phyloP scores from a whole-genome alignment of 208 protist genomes.

The Trypanosoma conorhini region DNA sequence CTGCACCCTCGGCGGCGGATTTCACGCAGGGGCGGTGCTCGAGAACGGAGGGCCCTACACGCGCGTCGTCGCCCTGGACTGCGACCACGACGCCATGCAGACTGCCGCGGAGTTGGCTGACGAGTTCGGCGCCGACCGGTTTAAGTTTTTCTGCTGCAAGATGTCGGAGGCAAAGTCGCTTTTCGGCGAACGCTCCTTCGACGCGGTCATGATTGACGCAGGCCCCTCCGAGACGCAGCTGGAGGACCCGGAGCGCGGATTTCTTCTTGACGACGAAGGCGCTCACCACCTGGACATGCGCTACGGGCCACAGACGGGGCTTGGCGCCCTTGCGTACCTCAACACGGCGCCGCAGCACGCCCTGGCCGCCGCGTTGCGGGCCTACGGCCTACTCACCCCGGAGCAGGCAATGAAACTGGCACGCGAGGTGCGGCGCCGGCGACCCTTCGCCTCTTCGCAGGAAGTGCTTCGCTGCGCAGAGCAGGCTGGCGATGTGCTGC shows the following conservation, averaged over 20 bases:
- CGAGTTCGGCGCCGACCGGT: conserved; percentile 70
- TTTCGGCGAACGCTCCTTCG: conserved; percentile 86
- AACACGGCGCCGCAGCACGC: conserved; percentile 79
- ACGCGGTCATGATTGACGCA: conserved; percentile 87
- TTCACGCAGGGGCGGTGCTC: conserved; percentile 78
- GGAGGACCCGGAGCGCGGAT: conserved; percentile 74
- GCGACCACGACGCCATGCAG: conserved; percentile 50
- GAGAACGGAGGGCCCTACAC: conserved; percentile 84
- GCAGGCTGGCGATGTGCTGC: conserved; percentile 55
- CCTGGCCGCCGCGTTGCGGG: conserved; percentile 43
- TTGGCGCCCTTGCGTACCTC: conserved; percentile 73
- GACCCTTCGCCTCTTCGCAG: conserved; percentile 53
- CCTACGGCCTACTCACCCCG: conserved; percentile 65
- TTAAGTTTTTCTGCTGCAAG: conserved; percentile 67
- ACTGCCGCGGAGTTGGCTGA: conserved; percentile 47
- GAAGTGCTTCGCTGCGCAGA: conserved; percentile 59
- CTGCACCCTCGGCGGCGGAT: conserved; percentile 84
- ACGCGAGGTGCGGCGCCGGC: conserved; percentile 54
- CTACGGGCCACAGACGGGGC: conserved; percentile 48
- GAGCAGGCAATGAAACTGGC: conserved; percentile 85
- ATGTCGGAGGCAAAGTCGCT: conserved; percentile 83
- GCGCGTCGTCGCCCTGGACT: conserved; percentile 85
- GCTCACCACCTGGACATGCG: conserved; percentile 83
- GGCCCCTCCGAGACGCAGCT: conserved; percentile 80
- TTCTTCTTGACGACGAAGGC: conserved; percentile 69